Base-by-base conservation (phyloP, 306 rosid species). In the Hylodesmum podocarpum region DNA sequence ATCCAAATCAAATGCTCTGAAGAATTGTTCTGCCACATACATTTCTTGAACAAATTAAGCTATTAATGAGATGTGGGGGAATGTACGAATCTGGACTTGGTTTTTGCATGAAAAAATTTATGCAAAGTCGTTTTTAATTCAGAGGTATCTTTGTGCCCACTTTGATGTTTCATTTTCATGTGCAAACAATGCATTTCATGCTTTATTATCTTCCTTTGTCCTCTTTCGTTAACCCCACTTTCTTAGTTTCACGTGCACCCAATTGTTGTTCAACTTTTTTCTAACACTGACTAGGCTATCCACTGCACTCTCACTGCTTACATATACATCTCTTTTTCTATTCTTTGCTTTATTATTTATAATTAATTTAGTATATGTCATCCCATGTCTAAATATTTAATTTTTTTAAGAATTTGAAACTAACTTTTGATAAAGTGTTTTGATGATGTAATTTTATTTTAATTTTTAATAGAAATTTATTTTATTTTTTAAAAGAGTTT, bases 121-220 rank as follows among this genome's bases (percentile, higher is more conserved):
- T 31, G 27, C n/a, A 1, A 65, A 54, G 62, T 73, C 31, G 50
- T 29, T 55, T 43, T 40, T 21, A 1, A 36, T 50, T 40, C 22
- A 2, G 18, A 15, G 66, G 65, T 21, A 10, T 10, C 28, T 11
- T 18, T n/a, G 49, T 39, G 44, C 16, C n/a, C 66, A 64, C 29
- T 73, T 61, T 24, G 68, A 21, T 27, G 28, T 79, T 75, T 77
- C 78, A 57, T 70, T 76, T 50, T 65, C 82, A 65, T 64, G 62
- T 76, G 62, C 80, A 58, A 59, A 51, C 73, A 74, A 83, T 36
- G 25, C 28, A 21, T 64, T 64, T 70, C 68, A 57, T 46, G 10
- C 43, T 50, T 44, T 40, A 37, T 44, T 40, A 37, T 11, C 53
- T 13, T 16, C 37, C 33, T 22, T 62, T 53, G 66, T 47, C 75